Conservation (phyloP, 2,329 filamentous ascomycete genomes). For the Trichoderma breve region DNA sequence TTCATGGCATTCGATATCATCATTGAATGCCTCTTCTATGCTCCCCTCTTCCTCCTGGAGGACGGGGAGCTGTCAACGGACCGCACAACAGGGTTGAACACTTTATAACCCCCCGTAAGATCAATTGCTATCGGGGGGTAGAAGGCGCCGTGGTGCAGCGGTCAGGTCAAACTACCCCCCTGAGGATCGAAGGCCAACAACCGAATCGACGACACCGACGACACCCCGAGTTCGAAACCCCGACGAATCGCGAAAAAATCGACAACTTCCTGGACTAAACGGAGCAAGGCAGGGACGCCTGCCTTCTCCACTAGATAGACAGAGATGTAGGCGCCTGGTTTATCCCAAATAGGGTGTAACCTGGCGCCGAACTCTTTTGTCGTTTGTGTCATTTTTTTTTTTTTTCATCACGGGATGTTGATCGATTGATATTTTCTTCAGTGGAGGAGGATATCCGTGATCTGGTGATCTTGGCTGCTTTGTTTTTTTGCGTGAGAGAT, state of each 20-base stretch:
- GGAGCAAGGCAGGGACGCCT: neutral
- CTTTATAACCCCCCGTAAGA: neutral
- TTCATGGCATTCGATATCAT: neutral
- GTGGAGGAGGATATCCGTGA: neutral
- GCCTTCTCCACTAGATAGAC: neutral
- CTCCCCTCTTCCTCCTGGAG: neutral
- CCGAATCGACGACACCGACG: slow-evolving; percentile 6
- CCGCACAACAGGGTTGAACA: neutral
- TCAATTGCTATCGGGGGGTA: neutral
- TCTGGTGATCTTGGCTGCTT: neutral
- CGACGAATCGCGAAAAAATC: neutral
- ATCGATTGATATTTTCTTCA: neutral
- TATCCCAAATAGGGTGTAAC: neutral
- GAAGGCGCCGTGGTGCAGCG: slow-evolving; percentile 14
- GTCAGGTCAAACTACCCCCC: slow-evolving; percentile 30
- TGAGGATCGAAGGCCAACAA: neutral
- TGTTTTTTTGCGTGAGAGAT: neutral
- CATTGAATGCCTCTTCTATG: neutral
- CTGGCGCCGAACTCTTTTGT: slow-evolving; percentile 32
- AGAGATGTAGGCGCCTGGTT: slow-evolving; percentile 29
- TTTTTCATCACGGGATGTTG: neutral
- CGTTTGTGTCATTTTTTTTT: slow-evolving; percentile 1
- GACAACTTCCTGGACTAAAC: neutral
- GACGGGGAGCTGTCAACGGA: neutral
- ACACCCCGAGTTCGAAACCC: neutral